Percentiles rank a stretch among this genome's conserved stretches.
Evolutionary conservation across 164 flowering plant species (phyloP).

Genomic region (Annona squamosa): DNA sequence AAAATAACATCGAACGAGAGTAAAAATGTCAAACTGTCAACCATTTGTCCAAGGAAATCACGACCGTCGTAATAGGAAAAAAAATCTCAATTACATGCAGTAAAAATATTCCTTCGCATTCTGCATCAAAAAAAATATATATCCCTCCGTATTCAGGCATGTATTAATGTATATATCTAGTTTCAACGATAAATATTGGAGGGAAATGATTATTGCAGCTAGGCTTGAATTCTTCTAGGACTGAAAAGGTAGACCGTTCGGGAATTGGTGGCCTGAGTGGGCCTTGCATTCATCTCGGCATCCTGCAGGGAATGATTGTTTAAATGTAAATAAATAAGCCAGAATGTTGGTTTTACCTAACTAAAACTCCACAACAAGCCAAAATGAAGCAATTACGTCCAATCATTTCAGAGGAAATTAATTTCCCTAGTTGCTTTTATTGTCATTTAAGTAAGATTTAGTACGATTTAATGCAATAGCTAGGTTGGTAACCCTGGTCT

Average conservation of each 20-base stretch:
- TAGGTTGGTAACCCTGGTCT: too few relatives aligned
- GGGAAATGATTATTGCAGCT: not conserved
- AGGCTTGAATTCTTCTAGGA: not conserved
- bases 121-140: too few relatives aligned
- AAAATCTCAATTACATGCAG: too few relatives aligned
- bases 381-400: not conserved
- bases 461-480: too few relatives aligned
- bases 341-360: not conserved
- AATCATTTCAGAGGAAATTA: not conserved
- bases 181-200: not conserved
- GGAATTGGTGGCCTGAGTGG: slow-evolving; percentile 1
- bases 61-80: not conserved
- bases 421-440: not conserved
- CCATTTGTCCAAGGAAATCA: not conserved
- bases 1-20: too few relatives aligned
- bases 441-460: not conserved
- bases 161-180: too few relatives aligned
- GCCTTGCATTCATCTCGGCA: slow-evolving; percentile 10
- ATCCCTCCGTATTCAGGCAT: too few relatives aligned
- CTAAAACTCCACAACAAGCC: not conserved
- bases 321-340: not conserved
- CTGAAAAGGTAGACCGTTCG: not conserved
- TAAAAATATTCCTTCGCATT: too few relatives aligned
- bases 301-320: not conserved
- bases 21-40: not conserved